These are phyloP conservation scores for Tylopilus subfusipes DNA, from an alignment of 768 basidiomycete species.

Conservation along the genomic window DNA sequence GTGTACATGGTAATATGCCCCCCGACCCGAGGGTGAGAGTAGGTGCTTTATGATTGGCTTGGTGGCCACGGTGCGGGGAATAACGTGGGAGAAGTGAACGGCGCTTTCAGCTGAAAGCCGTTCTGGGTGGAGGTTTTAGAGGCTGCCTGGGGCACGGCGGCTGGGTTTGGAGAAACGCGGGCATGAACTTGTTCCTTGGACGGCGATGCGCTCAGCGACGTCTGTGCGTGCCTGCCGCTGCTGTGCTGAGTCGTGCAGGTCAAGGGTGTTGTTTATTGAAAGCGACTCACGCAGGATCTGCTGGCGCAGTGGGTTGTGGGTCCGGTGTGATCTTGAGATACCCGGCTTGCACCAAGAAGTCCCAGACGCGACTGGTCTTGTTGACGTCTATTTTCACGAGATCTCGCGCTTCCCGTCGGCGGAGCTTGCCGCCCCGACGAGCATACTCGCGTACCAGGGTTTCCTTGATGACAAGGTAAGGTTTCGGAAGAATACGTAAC, in stretches of 20 bases:
- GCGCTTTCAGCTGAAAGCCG: conserved; percentile 17
- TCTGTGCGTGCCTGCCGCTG: conserved; percentile 11
- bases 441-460: conserved; percentile 92
- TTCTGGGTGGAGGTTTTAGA: conserved; percentile 19
- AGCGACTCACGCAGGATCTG: conserved; percentile 37
- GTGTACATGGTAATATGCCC: conserved; percentile 1
- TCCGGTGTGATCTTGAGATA: conserved; percentile 70
- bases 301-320: conserved; percentile 32
- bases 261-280: neutral
- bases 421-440: conserved; percentile 81
- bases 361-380: conserved; percentile 91
- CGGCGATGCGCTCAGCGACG: conserved; percentile 21
- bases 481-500: conserved; percentile 89
- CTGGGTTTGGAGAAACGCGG: conserved; percentile 19
- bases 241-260: neutral
- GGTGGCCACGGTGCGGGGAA: conserved; percentile 21
- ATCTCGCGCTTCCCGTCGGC: conserved; percentile 83
- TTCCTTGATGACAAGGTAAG: conserved; percentile 95
- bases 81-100: conserved; percentile 24
- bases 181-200: conserved; percentile 24
- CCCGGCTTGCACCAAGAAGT: conserved; percentile 84
- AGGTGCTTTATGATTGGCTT: conserved; percentile 11
- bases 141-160: neutral
- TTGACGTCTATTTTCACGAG: conserved; percentile 91
- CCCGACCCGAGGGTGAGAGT: neutral